These are phyloP conservation scores for Monilinia vaccinii-corymbosi DNA, from an alignment of 2,329 filamentous ascomycete genomes.

Conservation along the genomic window DNA sequence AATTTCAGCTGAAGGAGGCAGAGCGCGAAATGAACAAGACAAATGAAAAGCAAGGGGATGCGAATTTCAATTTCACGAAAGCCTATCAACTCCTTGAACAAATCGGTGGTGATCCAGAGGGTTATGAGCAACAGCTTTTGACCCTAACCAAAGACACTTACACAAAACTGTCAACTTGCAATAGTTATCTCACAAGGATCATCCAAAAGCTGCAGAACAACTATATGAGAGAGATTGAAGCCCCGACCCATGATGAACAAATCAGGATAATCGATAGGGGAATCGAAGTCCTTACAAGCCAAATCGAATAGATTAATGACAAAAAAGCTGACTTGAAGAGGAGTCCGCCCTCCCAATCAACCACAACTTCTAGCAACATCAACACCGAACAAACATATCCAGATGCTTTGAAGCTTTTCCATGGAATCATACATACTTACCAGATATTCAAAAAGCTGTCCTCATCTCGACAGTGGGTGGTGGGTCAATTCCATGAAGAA, in stretches of 20 bases:
- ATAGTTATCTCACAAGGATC: too few relatives aligned
- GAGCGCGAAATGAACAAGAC: not conserved
- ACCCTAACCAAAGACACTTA: not conserved
- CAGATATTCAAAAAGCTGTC: too few relatives aligned
- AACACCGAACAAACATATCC: not conserved
- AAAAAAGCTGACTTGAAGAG: too few relatives aligned
- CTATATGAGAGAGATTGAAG: not conserved
- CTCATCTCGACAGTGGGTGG: too few relatives aligned
- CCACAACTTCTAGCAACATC: too few relatives aligned
- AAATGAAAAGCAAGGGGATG: not conserved
- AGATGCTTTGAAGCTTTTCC: not conserved
- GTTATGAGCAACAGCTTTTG: not conserved
- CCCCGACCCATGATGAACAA: not conserved
- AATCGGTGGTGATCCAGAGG: not conserved
- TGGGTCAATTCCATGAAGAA: too few relatives aligned
- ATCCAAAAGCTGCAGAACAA: not conserved
- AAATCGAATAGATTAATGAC: not conserved
- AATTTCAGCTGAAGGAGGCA: not conserved
- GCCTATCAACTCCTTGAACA: not conserved
- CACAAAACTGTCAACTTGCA: not conserved
- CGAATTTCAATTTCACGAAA: not conserved
- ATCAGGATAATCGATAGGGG: not conserved
- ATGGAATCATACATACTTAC: not conserved
- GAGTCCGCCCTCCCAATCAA: too few relatives aligned
- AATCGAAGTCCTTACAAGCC: not conserved